Evolutionary conservation across 164 flowering plant species (phyloP).

Genomic region (Aristolochia californica): DNA sequence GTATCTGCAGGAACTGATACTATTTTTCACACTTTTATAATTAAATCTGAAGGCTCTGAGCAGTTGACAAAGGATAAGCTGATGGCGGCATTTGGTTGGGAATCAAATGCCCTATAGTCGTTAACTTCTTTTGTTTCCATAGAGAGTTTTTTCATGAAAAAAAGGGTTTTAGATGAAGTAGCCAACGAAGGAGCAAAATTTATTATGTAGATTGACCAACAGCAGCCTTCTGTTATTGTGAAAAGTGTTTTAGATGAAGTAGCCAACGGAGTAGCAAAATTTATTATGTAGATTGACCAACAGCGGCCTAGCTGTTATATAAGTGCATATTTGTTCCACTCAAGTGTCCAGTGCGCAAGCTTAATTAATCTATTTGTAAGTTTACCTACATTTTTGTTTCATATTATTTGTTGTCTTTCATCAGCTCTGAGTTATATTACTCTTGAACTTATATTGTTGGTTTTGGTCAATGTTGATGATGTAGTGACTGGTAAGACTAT

Average conservation of each 20-base stretch:
- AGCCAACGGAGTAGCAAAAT: not conserved
- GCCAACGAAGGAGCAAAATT: not conserved
- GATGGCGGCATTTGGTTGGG: conserved; percentile 43
- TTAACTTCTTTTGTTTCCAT: not conserved
- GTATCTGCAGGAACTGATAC: conserved; percentile 35
- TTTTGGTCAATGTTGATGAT: no score
- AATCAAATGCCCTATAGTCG: not conserved
- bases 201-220: conserved; percentile 8
- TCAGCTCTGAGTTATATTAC: no score
- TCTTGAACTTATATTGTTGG: no score
- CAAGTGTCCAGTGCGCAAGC: conserved; percentile 3
- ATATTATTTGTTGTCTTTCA: not conserved
- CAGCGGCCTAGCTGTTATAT: not conserved
- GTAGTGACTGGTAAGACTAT: no score
- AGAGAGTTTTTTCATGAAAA: not conserved
- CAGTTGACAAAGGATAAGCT: conserved; percentile 71
- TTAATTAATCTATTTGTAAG: conserved; percentile 8
- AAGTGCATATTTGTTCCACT: not conserved
- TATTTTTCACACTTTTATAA: conserved; percentile 69
- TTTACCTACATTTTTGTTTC: not conserved
- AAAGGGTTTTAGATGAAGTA: not conserved
- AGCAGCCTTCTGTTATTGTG: no score
- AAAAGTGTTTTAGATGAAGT: not conserved
- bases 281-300: conserved; percentile 8
- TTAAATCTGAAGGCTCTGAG: conserved; percentile 60